These are phyloP conservation scores for Aspergillus bridgeri DNA, from an alignment of 495 filamentous ascomycete species.

Conservation along the genomic window DNA sequence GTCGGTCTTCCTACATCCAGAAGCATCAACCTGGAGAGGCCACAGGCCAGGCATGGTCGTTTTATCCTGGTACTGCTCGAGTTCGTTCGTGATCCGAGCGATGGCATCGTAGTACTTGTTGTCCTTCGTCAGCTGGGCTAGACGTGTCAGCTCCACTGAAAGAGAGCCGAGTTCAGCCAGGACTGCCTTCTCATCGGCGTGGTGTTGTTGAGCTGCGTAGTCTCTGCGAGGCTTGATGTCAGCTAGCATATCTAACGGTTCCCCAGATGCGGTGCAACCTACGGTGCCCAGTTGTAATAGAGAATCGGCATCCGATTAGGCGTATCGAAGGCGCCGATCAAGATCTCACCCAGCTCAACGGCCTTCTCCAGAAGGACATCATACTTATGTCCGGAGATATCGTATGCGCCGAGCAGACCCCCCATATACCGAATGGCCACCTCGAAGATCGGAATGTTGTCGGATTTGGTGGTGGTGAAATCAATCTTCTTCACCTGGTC, in stretches of 20 bases:
- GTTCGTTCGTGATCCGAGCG: slow-evolving; percentile 82
- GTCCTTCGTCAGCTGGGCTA: slow-evolving; percentile 86
- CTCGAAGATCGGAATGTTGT: slow-evolving; percentile 78
- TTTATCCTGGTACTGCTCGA: slow-evolving; percentile 72
- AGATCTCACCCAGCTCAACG: slow-evolving; percentile 77
- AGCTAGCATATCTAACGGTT: slow-evolving; percentile 1
- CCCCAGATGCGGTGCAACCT: slow-evolving; percentile 25
- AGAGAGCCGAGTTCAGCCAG: slow-evolving; percentile 88
- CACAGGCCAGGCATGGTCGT: slow-evolving; percentile 82
- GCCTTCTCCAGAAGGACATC: slow-evolving; percentile 77
- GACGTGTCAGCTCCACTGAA: slow-evolving; percentile 89
- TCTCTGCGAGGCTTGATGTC: slow-evolving; percentile 30
- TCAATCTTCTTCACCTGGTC: slow-evolving; percentile 76
- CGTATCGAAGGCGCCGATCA: slow-evolving; percentile 93
- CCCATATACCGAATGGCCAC: slow-evolving; percentile 85
- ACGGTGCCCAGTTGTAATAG: slow-evolving; percentile 82
- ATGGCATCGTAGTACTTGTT: slow-evolving; percentile 93
- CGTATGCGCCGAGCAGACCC: slow-evolving; percentile 77
- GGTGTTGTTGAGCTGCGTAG: slow-evolving; percentile 60
- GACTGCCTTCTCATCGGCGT: slow-evolving; percentile 58
- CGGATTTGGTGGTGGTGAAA: slow-evolving; percentile 69
- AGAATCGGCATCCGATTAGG: slow-evolving; percentile 93
- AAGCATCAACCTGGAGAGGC: slow-evolving; percentile 76
- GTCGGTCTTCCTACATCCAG: slow-evolving; percentile 52
- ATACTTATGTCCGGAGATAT: slow-evolving; percentile 69